Evolutionary conservation across 345 rosid genomes (phyloP).

Genomic region (Eucalyptus cloeziana): DNA sequence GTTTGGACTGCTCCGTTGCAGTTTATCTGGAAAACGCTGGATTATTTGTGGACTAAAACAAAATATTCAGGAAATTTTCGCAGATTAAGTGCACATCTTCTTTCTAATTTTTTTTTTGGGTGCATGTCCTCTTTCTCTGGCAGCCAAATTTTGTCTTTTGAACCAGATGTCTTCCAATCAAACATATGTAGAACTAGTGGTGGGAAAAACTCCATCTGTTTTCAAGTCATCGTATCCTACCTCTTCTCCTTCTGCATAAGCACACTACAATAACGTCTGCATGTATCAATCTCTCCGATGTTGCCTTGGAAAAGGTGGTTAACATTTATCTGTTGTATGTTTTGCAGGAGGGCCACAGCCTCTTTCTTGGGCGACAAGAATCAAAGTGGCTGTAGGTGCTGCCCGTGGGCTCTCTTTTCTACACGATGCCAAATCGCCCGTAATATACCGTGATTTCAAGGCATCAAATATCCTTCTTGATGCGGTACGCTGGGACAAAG

Average conservation of each 20-base stretch:
- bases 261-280: neutral
- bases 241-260: neutral
- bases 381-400: constrained; percentile 82
- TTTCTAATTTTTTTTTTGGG: neutral
- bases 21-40: neutral
- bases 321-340: neutral
- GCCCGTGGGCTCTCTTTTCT: constrained; percentile 91
- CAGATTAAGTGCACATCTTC: neutral
- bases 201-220: neutral
- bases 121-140: neutral
- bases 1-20: neutral
- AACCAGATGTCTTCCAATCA: neutral
- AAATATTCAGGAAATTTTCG: neutral
- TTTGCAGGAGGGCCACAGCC: constrained; percentile 71
- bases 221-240: neutral
- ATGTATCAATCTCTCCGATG: neutral
- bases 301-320: neutral
- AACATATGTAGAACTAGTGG: neutral
- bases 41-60: neutral
- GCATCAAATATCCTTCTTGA: constrained; percentile 87
- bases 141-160: neutral
- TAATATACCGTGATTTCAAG: constrained; percentile 89
- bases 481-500: constrained; percentile 29
- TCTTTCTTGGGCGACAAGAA: constrained; percentile 75
- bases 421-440: constrained; percentile 83